Percentiles rank a stretch among this genome's conserved stretches.
Evolutionary conservation across 768 basidiomycete species (phyloP).

Genomic region (Chalciporus pseudorubinellus): DNA sequence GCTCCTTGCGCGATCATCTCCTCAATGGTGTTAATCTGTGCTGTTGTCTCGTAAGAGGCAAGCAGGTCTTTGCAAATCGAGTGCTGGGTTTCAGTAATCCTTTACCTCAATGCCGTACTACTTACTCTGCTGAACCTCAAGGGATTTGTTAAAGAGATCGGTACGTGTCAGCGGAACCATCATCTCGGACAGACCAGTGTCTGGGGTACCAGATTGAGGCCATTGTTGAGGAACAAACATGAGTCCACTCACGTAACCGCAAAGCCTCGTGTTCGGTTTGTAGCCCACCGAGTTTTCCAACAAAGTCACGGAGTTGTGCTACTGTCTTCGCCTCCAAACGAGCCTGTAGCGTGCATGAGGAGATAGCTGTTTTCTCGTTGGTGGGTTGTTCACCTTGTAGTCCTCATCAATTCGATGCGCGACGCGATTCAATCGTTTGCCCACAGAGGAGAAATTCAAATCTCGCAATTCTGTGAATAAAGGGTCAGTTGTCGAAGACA

Average conservation of each 20-base stretch:
- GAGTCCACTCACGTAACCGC: constrained; percentile 66
- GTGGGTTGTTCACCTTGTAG: constrained; percentile 62
- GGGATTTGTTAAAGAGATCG: constrained; percentile 84
- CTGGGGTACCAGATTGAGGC: constrained; percentile 39
- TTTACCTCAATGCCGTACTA: not conserved
- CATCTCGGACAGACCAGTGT: constrained; percentile 92
- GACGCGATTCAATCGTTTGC: constrained; percentile 72
- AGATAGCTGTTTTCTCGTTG: not conserved
- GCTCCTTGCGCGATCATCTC: constrained; percentile 86
- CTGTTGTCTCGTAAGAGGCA: constrained; percentile 81
- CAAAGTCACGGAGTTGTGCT: constrained; percentile 89
- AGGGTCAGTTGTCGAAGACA: constrained; percentile 75
- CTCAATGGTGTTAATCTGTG: constrained; percentile 84
- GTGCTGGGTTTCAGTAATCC: constrained; percentile 8
- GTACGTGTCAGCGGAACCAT: constrained; percentile 81
- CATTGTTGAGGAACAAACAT: not conserved
- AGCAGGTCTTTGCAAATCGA: constrained; percentile 66
- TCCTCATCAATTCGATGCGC: constrained; percentile 88
- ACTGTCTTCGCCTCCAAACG: constrained; percentile 88
- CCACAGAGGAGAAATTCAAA: constrained; percentile 88
- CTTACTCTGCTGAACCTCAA: constrained; percentile 96
- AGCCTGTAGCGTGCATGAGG: constrained; percentile 44
- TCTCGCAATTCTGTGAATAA: constrained; percentile 84
- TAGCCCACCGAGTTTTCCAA: constrained; percentile 89
- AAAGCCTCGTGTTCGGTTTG: constrained; percentile 90